Conservation (phyloP, 805 yeast genomes). For the Lipomyces spencermartinsiae region DNA sequence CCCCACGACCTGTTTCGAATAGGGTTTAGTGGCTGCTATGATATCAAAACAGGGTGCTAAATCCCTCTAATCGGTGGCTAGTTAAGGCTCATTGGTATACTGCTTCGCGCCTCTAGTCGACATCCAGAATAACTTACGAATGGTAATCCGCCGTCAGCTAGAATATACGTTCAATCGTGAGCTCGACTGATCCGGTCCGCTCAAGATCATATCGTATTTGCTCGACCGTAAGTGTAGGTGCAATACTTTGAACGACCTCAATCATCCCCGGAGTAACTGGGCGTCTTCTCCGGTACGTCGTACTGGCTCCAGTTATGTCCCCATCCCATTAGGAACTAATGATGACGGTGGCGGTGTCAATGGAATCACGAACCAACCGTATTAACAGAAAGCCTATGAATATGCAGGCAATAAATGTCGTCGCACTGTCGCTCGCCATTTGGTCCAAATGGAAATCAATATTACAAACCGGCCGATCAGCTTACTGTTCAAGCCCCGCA, state of each 20-base stretch:
- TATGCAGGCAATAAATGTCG: constrained; percentile 39
- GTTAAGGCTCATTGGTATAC: background rate
- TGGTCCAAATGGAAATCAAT: background rate
- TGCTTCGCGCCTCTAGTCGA: background rate
- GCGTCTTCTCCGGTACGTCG: constrained; percentile 33
- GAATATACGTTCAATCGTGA: constrained; percentile 74
- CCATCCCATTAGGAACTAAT: constrained; percentile 10
- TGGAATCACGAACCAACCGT: constrained; percentile 35
- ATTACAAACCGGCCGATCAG: background rate
- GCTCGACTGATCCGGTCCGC: constrained; percentile 79
- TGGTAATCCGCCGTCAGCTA: constrained; percentile 67
- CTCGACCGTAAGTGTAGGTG: constrained; percentile 70
- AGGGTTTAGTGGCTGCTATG: too few relatives aligned
- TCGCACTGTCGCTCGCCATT: constrained; percentile 35
- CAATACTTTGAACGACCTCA: constrained; percentile 81
- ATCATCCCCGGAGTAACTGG: constrained; percentile 63
- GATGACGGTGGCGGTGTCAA: constrained; percentile 8
- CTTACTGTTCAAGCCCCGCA: background rate
- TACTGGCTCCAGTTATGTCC: constrained; percentile 1
- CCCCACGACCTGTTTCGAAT: too few relatives aligned
- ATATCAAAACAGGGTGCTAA: too few relatives aligned
- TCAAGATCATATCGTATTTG: constrained; percentile 78
- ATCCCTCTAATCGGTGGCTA: constrained; percentile 33
- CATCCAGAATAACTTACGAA: constrained; percentile 15
- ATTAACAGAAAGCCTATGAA: constrained; percentile 38